Evolutionary conservation across 1,139 yeast species (phyloP).

Genomic region (Diutina ranongensis): DNA sequence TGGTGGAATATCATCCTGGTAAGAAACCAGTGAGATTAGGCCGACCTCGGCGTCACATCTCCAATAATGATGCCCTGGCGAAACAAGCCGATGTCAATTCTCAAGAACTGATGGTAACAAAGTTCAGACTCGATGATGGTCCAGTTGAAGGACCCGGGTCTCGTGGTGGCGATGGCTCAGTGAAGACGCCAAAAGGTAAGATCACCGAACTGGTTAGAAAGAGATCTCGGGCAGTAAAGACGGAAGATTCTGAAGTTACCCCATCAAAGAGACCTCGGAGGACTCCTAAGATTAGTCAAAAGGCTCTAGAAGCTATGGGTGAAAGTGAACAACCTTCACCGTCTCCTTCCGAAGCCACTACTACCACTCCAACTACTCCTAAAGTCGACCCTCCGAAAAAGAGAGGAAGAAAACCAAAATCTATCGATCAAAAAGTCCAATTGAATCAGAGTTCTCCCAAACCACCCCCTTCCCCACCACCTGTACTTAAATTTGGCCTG

Average conservation of each 20-base stretch:
- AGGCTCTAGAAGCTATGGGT: not conserved
- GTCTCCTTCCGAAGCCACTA: not conserved
- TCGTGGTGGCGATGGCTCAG: slow-evolving; percentile 22
- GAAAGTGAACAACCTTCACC: not conserved
- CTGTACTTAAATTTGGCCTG: not conserved
- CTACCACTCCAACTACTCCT: too few relatives aligned
- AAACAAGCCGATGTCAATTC: slow-evolving; percentile 1
- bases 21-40: not conserved
- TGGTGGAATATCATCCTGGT: slow-evolving; percentile 1
- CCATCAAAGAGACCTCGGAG: not conserved
- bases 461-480: not conserved
- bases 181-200: not conserved
- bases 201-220: not conserved
- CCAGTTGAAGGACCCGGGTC: slow-evolving; percentile 37
- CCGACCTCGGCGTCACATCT: slow-evolving; percentile 1
- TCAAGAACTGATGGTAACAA: slow-evolving; percentile 23
- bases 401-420: not conserved
- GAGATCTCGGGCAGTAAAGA: not conserved
- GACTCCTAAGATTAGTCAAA: not conserved
- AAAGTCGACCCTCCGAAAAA: too few relatives aligned
- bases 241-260: not conserved
- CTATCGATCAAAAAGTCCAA: not conserved
- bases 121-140: slow-evolving; percentile 24
- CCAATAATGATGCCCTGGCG: not conserved
- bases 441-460: not conserved